Evolutionary conservation across 2,329 filamentous ascomycete species (phyloP), one percentile per base, ranked within the genome.

Genomic region (Chaetomium strumarium): DNA sequence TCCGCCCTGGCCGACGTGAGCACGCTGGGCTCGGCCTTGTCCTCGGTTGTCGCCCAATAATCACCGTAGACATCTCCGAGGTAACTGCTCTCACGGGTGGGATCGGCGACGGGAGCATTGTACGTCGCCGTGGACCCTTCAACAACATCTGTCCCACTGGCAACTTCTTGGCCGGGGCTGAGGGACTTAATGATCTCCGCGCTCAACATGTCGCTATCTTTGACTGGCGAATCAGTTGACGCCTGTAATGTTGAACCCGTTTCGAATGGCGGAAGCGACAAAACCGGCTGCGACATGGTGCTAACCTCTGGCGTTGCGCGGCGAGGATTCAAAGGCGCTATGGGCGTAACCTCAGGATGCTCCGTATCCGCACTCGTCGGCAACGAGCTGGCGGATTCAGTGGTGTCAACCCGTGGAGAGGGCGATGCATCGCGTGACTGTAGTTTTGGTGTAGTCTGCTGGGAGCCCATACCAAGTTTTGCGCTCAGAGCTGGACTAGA

Each of bases 101-200:
- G 56, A 2, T 44, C 48, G n/a, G 53, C 53, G 24, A 57, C 58
- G 9, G 44, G 44, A 12, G 47, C 44, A n/a, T 47, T 52, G 19
- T 57, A 55, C 8, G 58, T 58, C 29, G 56, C 55, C 17, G 60
- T 60, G 1, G 67, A 60, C 24, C 54, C 53, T 7, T 62, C 43
- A 5, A 42, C 36, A 11, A 37, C 30, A 12, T 49, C 50, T 2
- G 41, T 39, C n/a, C 52, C 46, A 2, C 55, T 46, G 14, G 56
- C 39, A 6, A 60, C 53, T 31, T 68, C 62, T 30, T 68, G 69
- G 12, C 72, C 64, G 0, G 83, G 77, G 50, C 76, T 83, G 2
- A 91, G 72, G 39, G 82, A 86, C 53, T 80, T 81, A 49, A 89
- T 81, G 50, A 91, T 91, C 61, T 91, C 88, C 54, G 88, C 84